These are phyloP conservation scores for Amoebophrya sp. DNA, from an alignment of 169 alveolate genomes.

Conservation along the genomic window DNA sequence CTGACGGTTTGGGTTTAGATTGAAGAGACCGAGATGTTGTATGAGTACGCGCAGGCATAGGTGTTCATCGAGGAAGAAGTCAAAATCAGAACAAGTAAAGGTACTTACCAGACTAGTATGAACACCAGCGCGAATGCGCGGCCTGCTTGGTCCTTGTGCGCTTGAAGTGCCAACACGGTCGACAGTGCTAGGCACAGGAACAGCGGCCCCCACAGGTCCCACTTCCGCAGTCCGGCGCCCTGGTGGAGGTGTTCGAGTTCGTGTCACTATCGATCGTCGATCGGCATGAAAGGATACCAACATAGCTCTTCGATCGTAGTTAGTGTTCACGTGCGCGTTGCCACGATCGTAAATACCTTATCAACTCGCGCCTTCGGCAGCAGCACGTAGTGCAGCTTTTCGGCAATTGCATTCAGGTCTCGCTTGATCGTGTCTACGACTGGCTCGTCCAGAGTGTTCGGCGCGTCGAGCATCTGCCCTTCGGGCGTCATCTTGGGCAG, in stretches of 20 bases:
- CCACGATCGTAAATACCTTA: neutral
- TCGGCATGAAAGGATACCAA: neutral
- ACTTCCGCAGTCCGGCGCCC: constrained; percentile 50
- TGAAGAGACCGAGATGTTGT: neutral
- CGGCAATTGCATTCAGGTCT: constrained; percentile 54
- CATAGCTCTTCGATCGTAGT: neutral
- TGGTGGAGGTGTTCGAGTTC: too few species aligned
- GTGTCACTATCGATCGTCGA: neutral
- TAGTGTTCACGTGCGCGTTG: neutral
- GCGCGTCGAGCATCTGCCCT: neutral
- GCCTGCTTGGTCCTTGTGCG: constrained; percentile 6
- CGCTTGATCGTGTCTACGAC: constrained; percentile 61
- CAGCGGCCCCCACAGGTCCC: constrained; percentile 85
- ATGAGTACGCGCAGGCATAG: neutral
- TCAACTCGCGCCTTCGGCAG: constrained; percentile 50
- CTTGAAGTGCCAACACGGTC: neutral
- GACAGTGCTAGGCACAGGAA: constrained; percentile 54
- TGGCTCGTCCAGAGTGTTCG: constrained; percentile 55
- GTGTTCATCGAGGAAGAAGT: neutral
- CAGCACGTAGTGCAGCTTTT: constrained; percentile 62
- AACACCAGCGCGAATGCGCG: constrained; percentile 3
- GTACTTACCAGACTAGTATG: constrained; percentile 1
- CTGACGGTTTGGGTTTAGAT: neutral
- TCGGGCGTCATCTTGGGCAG: neutral
- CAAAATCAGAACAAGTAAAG: neutral